phyloP scores from a whole-genome alignment of 805 yeast genomes.

The Vanderwaltozyma yarrowii region DNA sequence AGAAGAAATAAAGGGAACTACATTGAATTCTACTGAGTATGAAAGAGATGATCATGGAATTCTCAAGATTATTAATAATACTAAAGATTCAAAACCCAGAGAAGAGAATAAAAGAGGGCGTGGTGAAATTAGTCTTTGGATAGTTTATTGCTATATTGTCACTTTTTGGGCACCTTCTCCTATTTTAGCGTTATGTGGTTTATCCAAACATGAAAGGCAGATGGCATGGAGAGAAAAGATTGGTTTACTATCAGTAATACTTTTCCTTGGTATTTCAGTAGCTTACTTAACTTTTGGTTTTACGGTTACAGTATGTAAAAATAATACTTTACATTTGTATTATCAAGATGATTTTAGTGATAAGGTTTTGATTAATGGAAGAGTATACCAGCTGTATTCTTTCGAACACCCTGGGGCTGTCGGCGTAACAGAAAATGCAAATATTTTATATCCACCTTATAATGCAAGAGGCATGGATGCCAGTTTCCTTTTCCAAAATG shows the following conservation, averaged over 20 bases:
- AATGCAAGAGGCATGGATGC: constrained; percentile 86
- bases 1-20: no score
- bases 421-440: constrained; percentile 60
- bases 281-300: constrained; percentile 88
- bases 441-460: constrained; percentile 71
- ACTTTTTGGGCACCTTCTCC: constrained; percentile 92
- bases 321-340: constrained; percentile 37
- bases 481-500: constrained; percentile 78
- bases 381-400: constrained; percentile 55
- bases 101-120: constrained; percentile 5
- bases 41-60: no score
- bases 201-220: constrained; percentile 70
- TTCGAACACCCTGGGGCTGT: constrained; percentile 74
- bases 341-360: constrained; percentile 44
- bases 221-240: constrained; percentile 97
- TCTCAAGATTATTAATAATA: neutral
- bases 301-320: constrained; percentile 67
- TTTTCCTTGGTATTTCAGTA: constrained; percentile 62
- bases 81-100: neutral
- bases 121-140: constrained; percentile 41
- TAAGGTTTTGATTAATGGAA: constrained; percentile 63
- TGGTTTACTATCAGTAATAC: constrained; percentile 66
- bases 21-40: no score
- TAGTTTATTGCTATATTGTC: constrained; percentile 61
- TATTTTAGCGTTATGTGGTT: constrained; percentile 46